Evolutionary conservation across 331 rosid species (phyloP), one percentile per base, ranked within the genome.

Genomic region (Erythrophleum ivorense): DNA sequence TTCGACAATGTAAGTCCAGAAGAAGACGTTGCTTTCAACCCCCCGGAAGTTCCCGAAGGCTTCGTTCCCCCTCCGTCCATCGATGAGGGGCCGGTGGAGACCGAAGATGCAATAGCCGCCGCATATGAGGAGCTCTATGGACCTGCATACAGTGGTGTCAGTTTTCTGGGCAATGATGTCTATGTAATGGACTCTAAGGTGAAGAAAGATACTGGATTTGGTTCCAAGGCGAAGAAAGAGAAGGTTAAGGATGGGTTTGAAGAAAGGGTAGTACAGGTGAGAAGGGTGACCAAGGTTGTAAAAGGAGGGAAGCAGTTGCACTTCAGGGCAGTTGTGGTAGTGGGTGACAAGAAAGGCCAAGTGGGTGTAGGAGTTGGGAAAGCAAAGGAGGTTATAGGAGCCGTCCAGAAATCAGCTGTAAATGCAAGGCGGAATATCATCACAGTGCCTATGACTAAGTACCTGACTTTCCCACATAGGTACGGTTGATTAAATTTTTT

Each of bases 251-350:
- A 96, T 70, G 99, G 98, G n/a, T 91, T 96, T 12, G 97, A 93
- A 1, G 99, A 96, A 87, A 89, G 98, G 78, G 97, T 96, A 34
- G 94, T 93, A 0, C 99, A 96, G 82, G 98, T 96, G 19, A 84
- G 98, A 59, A 87, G 99, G 84, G 94, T 91, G 16, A 96, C 97
- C 9, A 96, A 96, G 89, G 99, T 96, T 15, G 99, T 96, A 0
- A 93, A 96, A 71, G 99, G 99, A 76, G 99, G 99, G 77, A 96
- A 93, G 82, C 97, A 92, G 67, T 29, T 96, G 84, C 86, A 88
- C 76, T 96, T 93, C 80, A 81, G 99, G 38, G 97, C 97, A 1
- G 36, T 96, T 74, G 95, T 96, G 46, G 89, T 96, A 24, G 97
- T 96, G 14, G 99, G 99, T 7, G 97, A 95, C 82, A 95, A 93